Percentiles rank a stretch among this genome's conserved stretches.
These are phyloP conservation scores for Rhynchospora breviuscula DNA, from an alignment of 176 grass and related monocot species.

Conservation along the genomic window DNA sequence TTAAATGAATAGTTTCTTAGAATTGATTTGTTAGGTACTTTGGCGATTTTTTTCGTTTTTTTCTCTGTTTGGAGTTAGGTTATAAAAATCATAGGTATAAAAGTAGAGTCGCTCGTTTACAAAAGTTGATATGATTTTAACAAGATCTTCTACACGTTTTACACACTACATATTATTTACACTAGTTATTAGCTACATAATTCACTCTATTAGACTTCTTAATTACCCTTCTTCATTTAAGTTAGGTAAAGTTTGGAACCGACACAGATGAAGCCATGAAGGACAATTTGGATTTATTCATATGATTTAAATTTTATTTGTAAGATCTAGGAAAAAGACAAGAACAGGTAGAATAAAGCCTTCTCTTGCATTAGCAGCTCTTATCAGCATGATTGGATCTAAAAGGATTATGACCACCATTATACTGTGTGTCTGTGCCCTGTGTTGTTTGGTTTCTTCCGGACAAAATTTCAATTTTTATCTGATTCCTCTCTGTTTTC, in stretches of 20 bases:
- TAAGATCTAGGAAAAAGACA: neutral
- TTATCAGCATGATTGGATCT: neutral
- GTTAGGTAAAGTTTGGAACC: neutral
- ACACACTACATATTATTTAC: neutral
- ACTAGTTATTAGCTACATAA: neutral
- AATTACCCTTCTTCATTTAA: neutral
- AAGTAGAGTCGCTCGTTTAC: too few species aligned
- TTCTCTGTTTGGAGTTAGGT: too few species aligned
- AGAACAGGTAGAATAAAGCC: neutral
- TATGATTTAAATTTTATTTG: neutral
- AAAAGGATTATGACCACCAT: neutral
- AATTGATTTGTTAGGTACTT: too few species aligned
- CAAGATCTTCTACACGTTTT: neutral
- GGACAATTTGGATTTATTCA: neutral
- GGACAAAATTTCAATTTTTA: neutral
- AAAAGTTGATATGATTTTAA: neutral
- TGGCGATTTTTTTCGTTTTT: too few species aligned
- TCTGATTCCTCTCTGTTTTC: neutral
- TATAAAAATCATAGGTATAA: too few species aligned
- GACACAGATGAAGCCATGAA: neutral
- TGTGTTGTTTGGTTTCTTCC: constrained; percentile 17
- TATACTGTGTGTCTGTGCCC: neutral
- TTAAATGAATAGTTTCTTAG: too few species aligned
- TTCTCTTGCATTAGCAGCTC: neutral
- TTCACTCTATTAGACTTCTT: neutral